A percentile compares a stretch with the other conserved stretches of the same genome.
Conservation (phyloP, 2,329 filamentous ascomycete genomes). For the Zelopaecilomyces penicillatus region DNA sequence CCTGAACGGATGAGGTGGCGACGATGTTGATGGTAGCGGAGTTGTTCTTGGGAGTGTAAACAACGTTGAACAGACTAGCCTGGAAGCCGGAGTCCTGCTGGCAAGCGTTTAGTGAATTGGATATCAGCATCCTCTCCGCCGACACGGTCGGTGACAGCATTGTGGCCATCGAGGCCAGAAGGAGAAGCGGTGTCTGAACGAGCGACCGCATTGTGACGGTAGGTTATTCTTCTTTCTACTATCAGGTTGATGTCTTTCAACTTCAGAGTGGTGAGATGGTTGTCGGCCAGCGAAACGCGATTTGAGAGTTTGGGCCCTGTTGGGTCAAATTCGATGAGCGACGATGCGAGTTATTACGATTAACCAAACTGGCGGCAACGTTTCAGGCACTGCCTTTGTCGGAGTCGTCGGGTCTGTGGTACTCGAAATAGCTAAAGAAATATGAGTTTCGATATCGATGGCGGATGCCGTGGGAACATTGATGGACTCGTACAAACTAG, state of each 20-base stretch:
- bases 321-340: background rate
- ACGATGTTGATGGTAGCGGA: slow-evolving; percentile 67
- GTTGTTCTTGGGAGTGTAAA: slow-evolving; percentile 67
- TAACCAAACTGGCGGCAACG: no score
- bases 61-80: slow-evolving; percentile 80
- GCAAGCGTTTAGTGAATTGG: slow-evolving; percentile 77
- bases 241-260: background rate
- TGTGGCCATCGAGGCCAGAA: slow-evolving; percentile 36
- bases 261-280: background rate
- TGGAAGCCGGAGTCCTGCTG: slow-evolving; percentile 78
- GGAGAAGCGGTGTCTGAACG: slow-evolving; percentile 34
- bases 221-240: background rate
- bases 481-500: no score
- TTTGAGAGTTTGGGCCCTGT: no score
- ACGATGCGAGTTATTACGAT: no score
- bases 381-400: no score
- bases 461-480: no score
- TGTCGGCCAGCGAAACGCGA: slow-evolving; percentile 1
- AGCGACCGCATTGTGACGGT: slow-evolving; percentile 38
- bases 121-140: slow-evolving; percentile 58
- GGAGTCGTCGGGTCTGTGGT: no score
- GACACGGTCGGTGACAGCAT: slow-evolving; percentile 44
- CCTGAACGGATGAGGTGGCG: slow-evolving; percentile 73
- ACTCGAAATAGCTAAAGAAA: no score
- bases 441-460: no score